Evolutionary conservation across 371 early-diverging fungal species (phyloP).

Genomic region (Batrachochytrium dendrobatidis): DNA sequence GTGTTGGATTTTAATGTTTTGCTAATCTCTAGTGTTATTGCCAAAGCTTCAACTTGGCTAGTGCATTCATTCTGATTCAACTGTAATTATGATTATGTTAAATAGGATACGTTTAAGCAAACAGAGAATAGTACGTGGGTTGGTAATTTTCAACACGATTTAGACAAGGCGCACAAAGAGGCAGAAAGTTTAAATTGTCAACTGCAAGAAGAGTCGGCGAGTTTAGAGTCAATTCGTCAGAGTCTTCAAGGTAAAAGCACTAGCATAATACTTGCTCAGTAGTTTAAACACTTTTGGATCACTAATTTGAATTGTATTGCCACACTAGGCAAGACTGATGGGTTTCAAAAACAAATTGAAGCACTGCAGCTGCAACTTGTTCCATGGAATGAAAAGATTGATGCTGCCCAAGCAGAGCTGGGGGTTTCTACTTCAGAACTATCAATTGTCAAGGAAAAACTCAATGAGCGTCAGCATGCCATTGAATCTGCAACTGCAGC

Average conservation of each 20-base stretch:
- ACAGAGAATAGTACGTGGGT: conserved; percentile 29
- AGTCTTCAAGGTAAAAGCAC: conserved; percentile 57
- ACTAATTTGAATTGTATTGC: background rate
- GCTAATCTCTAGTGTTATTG: background rate
- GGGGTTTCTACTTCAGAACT: conserved; percentile 76
- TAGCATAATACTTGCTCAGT: background rate
- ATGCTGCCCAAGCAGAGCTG: conserved; percentile 15
- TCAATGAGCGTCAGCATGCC: conserved; percentile 9
- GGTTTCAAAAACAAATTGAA: conserved; percentile 26
- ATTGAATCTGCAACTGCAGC: conserved; percentile 53
- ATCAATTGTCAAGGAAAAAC: conserved; percentile 19
- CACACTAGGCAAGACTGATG: conserved; percentile 29
- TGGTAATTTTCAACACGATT: conserved; percentile 28
- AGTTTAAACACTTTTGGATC: background rate
- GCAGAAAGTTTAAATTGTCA: conserved; percentile 54
- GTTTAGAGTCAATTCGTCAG: conserved; percentile 67
- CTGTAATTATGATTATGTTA: too few species aligned
- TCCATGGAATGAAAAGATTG: conserved; percentile 34
- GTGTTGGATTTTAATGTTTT: background rate
- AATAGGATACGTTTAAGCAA: conserved; percentile 14
- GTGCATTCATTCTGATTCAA: conserved; percentile 1
- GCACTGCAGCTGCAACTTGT: conserved; percentile 25
- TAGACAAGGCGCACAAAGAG: conserved; percentile 34
- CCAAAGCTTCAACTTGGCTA: background rate
- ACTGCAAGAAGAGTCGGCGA: conserved; percentile 52